Percentiles rank a stretch among this genome's conserved stretches.
phyloP scores from a whole-genome alignment of 805 yeast genomes.

The Isabelozyma gotoi region DNA sequence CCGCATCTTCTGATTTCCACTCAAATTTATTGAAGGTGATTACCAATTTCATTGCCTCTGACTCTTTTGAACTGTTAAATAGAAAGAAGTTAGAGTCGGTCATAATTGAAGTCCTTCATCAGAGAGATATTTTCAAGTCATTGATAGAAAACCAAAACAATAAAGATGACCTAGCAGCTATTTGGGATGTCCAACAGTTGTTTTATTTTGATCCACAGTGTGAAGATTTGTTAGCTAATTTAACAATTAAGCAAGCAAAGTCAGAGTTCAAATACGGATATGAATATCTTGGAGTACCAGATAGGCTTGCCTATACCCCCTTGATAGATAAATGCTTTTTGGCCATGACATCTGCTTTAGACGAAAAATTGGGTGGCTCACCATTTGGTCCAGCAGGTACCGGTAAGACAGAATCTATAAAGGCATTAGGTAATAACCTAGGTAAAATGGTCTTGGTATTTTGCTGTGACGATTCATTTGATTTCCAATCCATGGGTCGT shows the following conservation, averaged over 20 bases:
- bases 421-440: slow-evolving; percentile 74
- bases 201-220: slow-evolving; percentile 35
- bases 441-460: slow-evolving; percentile 85
- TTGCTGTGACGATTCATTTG: slow-evolving; percentile 89
- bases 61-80: slow-evolving; percentile 19
- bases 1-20: slow-evolving; percentile 4
- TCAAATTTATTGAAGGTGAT: slow-evolving; percentile 18
- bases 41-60: slow-evolving; percentile 20
- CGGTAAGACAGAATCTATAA: slow-evolving; percentile 90
- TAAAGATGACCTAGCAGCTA: slow-evolving; percentile 16
- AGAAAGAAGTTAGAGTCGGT: slow-evolving; percentile 55
- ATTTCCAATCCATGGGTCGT: slow-evolving; percentile 74
- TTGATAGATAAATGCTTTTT: slow-evolving; percentile 62
- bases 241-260: slow-evolving; percentile 54
- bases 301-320: slow-evolving; percentile 75
- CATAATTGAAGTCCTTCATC: slow-evolving; percentile 69
- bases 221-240: slow-evolving; percentile 25
- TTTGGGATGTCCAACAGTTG: slow-evolving; percentile 55
- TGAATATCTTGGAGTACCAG: slow-evolving; percentile 78
- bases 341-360: slow-evolving; percentile 71
- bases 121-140: slow-evolving; percentile 37
- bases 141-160: slow-evolving; percentile 9
- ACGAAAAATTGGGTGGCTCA: slow-evolving; percentile 80
- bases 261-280: slow-evolving; percentile 64
- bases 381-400: slow-evolving; percentile 97